These are phyloP conservation scores for Basidiobolus meristosporus DNA, from an alignment of 371 early-diverging fungal genomes.

Conservation along the genomic window DNA sequence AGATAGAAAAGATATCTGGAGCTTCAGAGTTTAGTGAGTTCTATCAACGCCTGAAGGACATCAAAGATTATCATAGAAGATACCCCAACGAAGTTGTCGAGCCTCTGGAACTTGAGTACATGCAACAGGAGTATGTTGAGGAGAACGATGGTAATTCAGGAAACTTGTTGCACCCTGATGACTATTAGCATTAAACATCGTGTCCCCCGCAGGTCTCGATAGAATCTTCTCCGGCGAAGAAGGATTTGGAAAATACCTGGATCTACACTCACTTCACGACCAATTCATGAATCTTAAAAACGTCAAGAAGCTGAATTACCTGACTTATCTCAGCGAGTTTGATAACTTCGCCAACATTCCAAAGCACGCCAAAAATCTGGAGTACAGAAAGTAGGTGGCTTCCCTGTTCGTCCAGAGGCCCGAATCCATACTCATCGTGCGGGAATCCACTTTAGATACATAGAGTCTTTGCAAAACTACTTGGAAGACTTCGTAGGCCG, in stretches of 20 bases:
- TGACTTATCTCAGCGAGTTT: slow-evolving; percentile 56
- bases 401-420: neutral
- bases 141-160: slow-evolving; percentile 21
- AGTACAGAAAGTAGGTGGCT: slow-evolving; percentile 29
- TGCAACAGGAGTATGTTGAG: slow-evolving; percentile 13
- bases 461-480: slow-evolving; percentile 38
- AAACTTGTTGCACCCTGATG: neutral
- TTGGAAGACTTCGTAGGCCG: slow-evolving; percentile 56
- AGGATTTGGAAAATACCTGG: slow-evolving; percentile 64
- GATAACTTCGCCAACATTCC: slow-evolving; percentile 41
- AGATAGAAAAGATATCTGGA: slow-evolving; percentile 52
- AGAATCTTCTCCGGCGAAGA: slow-evolving; percentile 86
- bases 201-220: slow-evolving; percentile 36
- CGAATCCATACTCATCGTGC: neutral
- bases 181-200: neutral
- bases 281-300: slow-evolving; percentile 66
- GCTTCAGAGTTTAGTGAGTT: slow-evolving; percentile 66
- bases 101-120: slow-evolving; percentile 61
- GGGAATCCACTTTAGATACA: slow-evolving; percentile 23
- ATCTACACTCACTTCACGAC: slow-evolving; percentile 58
- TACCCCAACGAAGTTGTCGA: slow-evolving; percentile 63
- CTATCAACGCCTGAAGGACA: slow-evolving; percentile 58
- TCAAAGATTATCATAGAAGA: slow-evolving; percentile 70
- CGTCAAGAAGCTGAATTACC: slow-evolving; percentile 50
- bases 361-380: slow-evolving; percentile 29